phyloP scores from a whole-genome alignment of 352 stramenopile species.

The Pythium aristosporum region DNA sequence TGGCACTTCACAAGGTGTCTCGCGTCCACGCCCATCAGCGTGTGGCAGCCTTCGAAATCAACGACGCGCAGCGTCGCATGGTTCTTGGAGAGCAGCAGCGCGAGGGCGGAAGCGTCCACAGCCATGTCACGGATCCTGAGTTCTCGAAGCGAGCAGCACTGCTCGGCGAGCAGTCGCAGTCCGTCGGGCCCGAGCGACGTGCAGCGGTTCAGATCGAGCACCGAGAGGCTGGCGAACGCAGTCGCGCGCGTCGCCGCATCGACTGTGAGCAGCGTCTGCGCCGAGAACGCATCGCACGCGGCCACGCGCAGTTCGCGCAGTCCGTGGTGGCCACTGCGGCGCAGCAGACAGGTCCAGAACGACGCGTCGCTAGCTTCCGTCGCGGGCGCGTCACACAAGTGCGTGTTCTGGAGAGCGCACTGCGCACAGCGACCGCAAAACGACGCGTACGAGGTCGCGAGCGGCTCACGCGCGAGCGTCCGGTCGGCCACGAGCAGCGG shows the following conservation, averaged over 20 bases:
- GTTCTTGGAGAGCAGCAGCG: slow-evolving; percentile 49
- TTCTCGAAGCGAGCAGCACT: slow-evolving; percentile 53
- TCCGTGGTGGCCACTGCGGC: slow-evolving; percentile 26
- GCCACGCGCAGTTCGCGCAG: slow-evolving; percentile 59
- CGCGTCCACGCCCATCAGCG: slow-evolving; percentile 52
- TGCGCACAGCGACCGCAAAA: slow-evolving; percentile 58
- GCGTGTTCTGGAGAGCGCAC: slow-evolving; percentile 45
- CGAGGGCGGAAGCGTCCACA: slow-evolving; percentile 51
- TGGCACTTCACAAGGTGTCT: slow-evolving; percentile 40
- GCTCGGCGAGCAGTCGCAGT: slow-evolving; percentile 30
- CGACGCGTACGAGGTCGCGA: slow-evolving; percentile 41
- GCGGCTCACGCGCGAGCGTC: slow-evolving; percentile 38
- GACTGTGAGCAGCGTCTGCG: slow-evolving; percentile 30
- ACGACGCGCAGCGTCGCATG: slow-evolving; percentile 51
- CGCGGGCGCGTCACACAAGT: slow-evolving; percentile 46
- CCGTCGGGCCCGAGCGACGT: slow-evolving; percentile 41
- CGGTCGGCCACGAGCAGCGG: slow-evolving; percentile 47
- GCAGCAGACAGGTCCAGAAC: slow-evolving; percentile 66
- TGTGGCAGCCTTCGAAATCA: slow-evolving; percentile 79
- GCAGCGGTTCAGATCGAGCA: slow-evolving; percentile 68
- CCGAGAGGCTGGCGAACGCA: slow-evolving; percentile 42
- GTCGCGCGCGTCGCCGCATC: slow-evolving; percentile 20
- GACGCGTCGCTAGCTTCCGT: slow-evolving; percentile 32
- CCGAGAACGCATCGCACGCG: slow-evolving; percentile 46
- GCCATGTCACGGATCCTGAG: slow-evolving; percentile 73